Percentiles rank a stretch among this genome's conserved stretches.
Evolutionary conservation across 2,329 filamentous ascomycete genomes (phyloP).

Genomic region (Seiridium cupressi): DNA sequence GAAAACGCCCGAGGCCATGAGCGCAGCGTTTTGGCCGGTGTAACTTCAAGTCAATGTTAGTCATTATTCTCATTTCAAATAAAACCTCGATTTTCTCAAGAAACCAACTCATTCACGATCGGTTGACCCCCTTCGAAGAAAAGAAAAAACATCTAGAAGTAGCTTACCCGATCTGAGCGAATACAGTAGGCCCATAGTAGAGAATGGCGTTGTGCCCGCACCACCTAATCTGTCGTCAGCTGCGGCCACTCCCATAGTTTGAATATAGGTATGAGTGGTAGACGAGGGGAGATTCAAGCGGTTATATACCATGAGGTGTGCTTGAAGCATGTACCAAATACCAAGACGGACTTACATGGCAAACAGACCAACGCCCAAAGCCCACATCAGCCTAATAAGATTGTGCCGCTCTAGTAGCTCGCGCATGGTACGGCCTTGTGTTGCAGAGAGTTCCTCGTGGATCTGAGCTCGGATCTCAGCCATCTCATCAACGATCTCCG

Average conservation of each 20-base stretch:
- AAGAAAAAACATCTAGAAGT: not conserved
- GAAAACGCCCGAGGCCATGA: slow-evolving; percentile 1
- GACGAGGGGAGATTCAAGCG: no score
- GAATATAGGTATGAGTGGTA: no score
- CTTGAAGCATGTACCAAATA: no score
- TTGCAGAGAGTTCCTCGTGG: slow-evolving; percentile 41
- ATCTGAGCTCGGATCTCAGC: slow-evolving; percentile 47
- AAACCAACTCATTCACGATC: no score
- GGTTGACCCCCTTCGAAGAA: no score
- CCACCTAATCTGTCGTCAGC: not conserved
- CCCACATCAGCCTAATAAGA: slow-evolving; percentile 31
- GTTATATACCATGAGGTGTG: no score
- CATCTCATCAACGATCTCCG: slow-evolving; percentile 39
- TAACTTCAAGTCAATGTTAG: not conserved
- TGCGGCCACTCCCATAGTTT: not conserved
- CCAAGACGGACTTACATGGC: not conserved
- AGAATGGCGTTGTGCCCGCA: slow-evolving; percentile 3
- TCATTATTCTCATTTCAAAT: no score
- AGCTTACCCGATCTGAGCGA: not conserved
- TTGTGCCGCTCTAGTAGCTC: not conserved
- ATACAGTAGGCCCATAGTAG: slow-evolving; percentile 1
- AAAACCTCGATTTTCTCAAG: no score
- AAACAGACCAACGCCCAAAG: not conserved
- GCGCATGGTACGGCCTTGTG: slow-evolving; percentile 26
- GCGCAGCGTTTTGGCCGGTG: slow-evolving; percentile 1